Percentiles rank a stretch among this genome's conserved stretches.
Evolutionary conservation across 2,329 filamentous ascomycete species (phyloP).

Genomic region (Peltaster fructicola): DNA sequence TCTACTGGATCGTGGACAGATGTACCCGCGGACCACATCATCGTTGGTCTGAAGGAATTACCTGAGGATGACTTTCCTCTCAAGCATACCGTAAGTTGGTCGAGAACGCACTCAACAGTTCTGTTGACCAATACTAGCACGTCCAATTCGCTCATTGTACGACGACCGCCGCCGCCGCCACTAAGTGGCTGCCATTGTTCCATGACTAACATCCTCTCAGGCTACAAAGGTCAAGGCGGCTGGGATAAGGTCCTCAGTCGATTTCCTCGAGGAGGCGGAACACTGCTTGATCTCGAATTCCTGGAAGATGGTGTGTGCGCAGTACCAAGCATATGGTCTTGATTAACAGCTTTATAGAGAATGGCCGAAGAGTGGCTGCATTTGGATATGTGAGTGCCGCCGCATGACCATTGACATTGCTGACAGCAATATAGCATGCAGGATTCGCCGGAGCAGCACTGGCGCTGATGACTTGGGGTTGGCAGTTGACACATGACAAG

Average conservation of each 20-base stretch:
- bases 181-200: not conserved
- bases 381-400: slow-evolving; percentile 35
- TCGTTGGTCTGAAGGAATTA: slow-evolving; percentile 25
- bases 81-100: slow-evolving; percentile 37
- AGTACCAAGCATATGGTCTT: not conserved
- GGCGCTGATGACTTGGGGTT: slow-evolving; percentile 65
- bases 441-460: slow-evolving; percentile 49
- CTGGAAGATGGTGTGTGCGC: slow-evolving; percentile 38
- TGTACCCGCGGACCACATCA: slow-evolving; percentile 23
- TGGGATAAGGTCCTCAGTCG: slow-evolving; percentile 68
- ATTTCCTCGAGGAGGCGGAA: slow-evolving; percentile 59
- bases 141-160: slow-evolving; percentile 22
- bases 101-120: not conserved
- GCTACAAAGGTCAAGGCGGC: slow-evolving; percentile 40
- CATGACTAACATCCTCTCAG: slow-evolving; percentile 6
- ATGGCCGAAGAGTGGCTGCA: slow-evolving; percentile 51
- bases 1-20: slow-evolving; percentile 24
- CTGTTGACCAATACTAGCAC: slow-evolving; percentile 8
- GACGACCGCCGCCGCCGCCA: too few relatives aligned
- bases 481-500: slow-evolving; percentile 55
- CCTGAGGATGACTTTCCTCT: slow-evolving; percentile 44
- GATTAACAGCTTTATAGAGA: slow-evolving; percentile 21
- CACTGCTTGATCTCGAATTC: slow-evolving; percentile 75
- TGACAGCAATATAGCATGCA: slow-evolving; percentile 43
- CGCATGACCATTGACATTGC: not conserved